Base-by-base conservation (phyloP, 176 grass and related monocot species). In the Oryza glaberrima region DNA sequence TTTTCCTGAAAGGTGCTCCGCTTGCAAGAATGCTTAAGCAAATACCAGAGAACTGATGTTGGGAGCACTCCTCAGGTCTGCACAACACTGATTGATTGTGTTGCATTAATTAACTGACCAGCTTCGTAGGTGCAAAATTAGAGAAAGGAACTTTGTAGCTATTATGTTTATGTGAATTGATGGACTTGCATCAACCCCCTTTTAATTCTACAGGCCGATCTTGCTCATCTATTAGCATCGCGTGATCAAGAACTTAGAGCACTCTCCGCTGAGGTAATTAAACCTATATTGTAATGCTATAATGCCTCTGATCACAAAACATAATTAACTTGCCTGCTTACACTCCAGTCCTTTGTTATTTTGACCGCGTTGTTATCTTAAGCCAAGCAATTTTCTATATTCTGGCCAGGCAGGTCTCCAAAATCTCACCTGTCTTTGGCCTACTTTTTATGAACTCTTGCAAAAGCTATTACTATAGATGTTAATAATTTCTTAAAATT, bases 241-340 rank as follows among this genome's bases (percentile, higher is more conserved):
- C 89, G 96, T 86, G 93, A 98, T 79, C 96, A 98, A 94, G 96
- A 98, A 92, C 91, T 98, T 52, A 89, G 96, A 84, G 85, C 96
- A 47, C 86, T 98, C 56, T 92, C 91, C 7, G 89, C 96, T 32
- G 96, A 95, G 96, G 96, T 98, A 93, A 83, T 43, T 82, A 75
- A 82, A 14, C 63, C 12, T 34, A 69, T 64, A 34, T 82, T 82
- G 28, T 44, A 1, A 32, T 75, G 36, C 28, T 82, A 12, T 76
- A 28, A 25, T 67, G 5, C 46, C 22, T 49, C 10, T 5, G 11
- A 44, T 44, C 25, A 46, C 16, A 86, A 67, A 67, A 11, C 68
- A n/a, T 20, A 64, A 52, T 23, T 8, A 48, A 71, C 5, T 43
- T 11, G 22, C 26, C 26, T 49, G 10, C 47, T 36, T 35, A 19